Evolutionary conservation across 75 land plant species (phyloP).

Genomic region (Adiantum capillusveneris): DNA sequence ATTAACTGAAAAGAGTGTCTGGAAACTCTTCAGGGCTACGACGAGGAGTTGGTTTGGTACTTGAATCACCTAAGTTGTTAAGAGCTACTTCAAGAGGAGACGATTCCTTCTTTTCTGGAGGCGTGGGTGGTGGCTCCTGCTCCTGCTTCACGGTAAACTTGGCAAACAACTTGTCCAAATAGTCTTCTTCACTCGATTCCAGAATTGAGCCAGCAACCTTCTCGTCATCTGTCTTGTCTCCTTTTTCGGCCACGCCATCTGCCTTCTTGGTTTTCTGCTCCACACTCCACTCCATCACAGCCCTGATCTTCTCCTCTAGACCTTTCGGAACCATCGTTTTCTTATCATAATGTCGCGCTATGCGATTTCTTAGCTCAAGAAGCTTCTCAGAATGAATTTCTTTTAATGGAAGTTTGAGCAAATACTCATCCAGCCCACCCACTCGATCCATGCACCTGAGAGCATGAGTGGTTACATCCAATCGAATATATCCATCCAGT

Average conservation of each 20-base stretch:
- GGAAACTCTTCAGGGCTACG: constrained; percentile 4
- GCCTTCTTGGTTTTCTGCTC: neutral
- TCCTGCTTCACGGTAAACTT: neutral
- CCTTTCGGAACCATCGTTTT: neutral
- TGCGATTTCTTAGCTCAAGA: neutral
- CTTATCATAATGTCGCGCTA: neutral
- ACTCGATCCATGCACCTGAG: constrained; percentile 90
- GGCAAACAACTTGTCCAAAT: constrained; percentile 1
- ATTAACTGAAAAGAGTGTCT: neutral
- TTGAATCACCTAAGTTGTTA: neutral
- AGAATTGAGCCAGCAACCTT: neutral
- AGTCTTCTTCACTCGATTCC: neutral
- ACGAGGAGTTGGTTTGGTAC: neutral
- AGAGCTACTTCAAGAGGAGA: neutral
- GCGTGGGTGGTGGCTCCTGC: neutral
- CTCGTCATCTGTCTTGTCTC: neutral
- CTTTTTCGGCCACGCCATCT: neutral
- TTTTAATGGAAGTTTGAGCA: constrained; percentile 59
- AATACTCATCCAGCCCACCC: constrained; percentile 92
- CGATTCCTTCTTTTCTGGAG: neutral
- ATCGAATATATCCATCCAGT: constrained; percentile 54
- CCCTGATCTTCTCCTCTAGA: neutral
- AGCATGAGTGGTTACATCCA: constrained; percentile 85
- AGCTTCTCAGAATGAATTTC: constrained; percentile 3
- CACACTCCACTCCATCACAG: neutral